phyloP scores from a whole-genome alignment of 2,329 filamentous ascomycete genomes.

The Didymella sp. region DNA sequence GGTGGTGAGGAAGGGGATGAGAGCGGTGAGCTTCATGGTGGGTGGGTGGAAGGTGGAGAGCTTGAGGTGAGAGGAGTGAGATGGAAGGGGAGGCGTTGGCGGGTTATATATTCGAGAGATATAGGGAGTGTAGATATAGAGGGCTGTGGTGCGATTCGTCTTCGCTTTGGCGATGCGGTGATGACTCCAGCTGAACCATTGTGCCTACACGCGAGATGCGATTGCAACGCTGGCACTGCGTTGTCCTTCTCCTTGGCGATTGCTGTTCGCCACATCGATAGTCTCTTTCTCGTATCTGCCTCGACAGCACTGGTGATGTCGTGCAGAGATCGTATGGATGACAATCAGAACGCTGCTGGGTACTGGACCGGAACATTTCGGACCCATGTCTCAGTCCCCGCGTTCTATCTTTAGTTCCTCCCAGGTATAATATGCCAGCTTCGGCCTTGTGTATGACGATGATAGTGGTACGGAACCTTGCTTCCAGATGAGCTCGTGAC shows the following conservation, averaged over 20 bases:
- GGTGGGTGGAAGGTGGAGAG: neutral
- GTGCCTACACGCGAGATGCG: neutral
- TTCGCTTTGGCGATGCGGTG: neutral
- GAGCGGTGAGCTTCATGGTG: constrained; percentile 6
- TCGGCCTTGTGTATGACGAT: neutral
- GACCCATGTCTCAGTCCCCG: neutral
- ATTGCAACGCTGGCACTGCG: neutral
- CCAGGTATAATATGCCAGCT: neutral
- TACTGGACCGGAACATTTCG: neutral
- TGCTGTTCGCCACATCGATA: neutral
- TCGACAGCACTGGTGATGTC: neutral
- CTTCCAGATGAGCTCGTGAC: neutral
- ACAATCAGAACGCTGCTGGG: neutral
- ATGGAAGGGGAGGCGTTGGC: neutral
- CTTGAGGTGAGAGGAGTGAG: neutral
- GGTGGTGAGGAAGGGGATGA: constrained; percentile 1
- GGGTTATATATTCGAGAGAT: neutral
- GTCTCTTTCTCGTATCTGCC: neutral
- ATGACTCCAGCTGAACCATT: neutral
- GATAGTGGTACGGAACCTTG: neutral
- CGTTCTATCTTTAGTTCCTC: neutral
- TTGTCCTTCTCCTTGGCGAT: neutral
- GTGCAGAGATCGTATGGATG: neutral
- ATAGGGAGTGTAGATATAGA: neutral
- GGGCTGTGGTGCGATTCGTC: neutral